Conservation (phyloP, 169 alveolate genomes). For the Plasmodium sp. region DNA sequence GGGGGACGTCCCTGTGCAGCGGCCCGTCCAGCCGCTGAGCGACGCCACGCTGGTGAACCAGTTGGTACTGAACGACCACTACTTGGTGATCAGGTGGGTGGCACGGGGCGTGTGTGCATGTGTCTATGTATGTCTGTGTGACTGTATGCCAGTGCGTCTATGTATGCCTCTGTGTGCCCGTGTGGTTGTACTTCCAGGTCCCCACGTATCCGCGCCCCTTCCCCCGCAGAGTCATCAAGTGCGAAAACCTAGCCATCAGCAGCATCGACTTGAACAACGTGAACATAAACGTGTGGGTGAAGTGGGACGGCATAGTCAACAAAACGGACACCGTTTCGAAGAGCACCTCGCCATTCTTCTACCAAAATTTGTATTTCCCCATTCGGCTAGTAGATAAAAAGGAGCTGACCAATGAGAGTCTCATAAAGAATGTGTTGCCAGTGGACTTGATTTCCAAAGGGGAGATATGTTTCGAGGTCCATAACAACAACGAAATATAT, state of each 20-base stretch:
- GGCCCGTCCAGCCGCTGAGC: constrained; percentile 80
- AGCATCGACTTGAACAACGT: constrained; percentile 87
- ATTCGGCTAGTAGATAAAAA: constrained; percentile 86
- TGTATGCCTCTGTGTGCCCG: neutral
- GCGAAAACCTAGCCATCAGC: constrained; percentile 87
- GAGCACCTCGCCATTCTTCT: constrained; percentile 86
- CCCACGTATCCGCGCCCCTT: neutral
- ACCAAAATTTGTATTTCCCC: constrained; percentile 90
- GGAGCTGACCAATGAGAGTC: constrained; percentile 82
- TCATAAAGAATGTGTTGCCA: constrained; percentile 86
- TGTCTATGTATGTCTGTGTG: neutral
- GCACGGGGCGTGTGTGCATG: neutral
- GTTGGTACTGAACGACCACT: constrained; percentile 73
- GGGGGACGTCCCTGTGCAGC: constrained; percentile 67
- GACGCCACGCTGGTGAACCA: constrained; percentile 80
- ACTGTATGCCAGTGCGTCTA: neutral
- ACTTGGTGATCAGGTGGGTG: constrained; percentile 75
- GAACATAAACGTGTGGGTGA: constrained; percentile 89
- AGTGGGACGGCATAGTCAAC: constrained; percentile 90
- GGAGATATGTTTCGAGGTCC: constrained; percentile 88
- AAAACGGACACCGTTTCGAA: constrained; percentile 79
- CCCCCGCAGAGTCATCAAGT: constrained; percentile 79
- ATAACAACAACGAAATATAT: constrained; percentile 87
- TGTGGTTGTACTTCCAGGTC: neutral
- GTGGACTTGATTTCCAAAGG: constrained; percentile 89